Evolutionary conservation across 345 rosid genomes (phyloP), one percentile per base, ranked within the genome.

Genomic region (Ceriops decandra): DNA sequence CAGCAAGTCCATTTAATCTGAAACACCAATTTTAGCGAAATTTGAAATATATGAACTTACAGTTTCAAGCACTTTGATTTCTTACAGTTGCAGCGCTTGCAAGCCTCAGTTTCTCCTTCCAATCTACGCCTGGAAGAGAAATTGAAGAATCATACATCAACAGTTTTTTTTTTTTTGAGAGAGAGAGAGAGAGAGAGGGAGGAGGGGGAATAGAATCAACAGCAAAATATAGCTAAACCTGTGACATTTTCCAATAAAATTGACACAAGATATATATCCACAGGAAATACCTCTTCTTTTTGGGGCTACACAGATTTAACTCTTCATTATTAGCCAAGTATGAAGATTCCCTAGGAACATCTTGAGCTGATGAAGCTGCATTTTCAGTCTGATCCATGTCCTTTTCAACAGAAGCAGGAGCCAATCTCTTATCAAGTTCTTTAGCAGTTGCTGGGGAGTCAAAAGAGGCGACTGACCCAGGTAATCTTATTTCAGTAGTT

Each of bases 51-150:
- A 15, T 13, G 16, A 61, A 83, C 99, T 87, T 83, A 91, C 99
- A 95, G 99, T 80, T 95, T 95, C 88, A 95, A 82, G 74, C 99
- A 95, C 83, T 87, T 91, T 15, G 98, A 90, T 63, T 90, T 95
- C 79, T 90, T 91, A 76, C 99, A 95, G 83, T 92, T 95, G 71
- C 99, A 95, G 49, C 99, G 88, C 80, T 91, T 95, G 75, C 99
- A 95, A 26, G 86, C 71, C 47, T 83, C 93, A 4, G 74, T 68
- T 78, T 95, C 96, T 67, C 86, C 95, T 78, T 91, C 97, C 73
- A 76, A 17, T 84, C 82, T 85, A 42, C 79, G 86, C 85, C 97
- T 93, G 85, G 57, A 70, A 67, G 74, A 42, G 5, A 42, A 42
- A 11, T 42, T 13, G 49, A 17, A 42, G 16, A 42, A 13, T 42